Evolutionary conservation across 805 yeast species (phyloP), one percentile per base, ranked within the genome.

Genomic region (Kluyveromyces siamensis): DNA sequence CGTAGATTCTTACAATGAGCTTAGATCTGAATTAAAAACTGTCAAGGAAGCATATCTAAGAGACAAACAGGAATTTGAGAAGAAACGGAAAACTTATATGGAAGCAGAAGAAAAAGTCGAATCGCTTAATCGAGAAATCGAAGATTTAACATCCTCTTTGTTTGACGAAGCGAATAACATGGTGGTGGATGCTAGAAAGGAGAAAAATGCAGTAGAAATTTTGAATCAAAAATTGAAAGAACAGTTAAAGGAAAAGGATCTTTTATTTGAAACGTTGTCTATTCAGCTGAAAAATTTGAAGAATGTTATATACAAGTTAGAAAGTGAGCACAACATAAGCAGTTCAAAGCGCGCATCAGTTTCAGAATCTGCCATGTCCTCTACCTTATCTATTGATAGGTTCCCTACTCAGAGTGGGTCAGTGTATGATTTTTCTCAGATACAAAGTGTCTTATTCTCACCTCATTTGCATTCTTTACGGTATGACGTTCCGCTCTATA

Each of bases 151-250:
- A 1, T 87, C 83, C 1, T 79, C 89, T 1, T 67, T 87, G 33
- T 87, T 87, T 60, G 84, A 79, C 52, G 93, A 88, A 60, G 96
- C 96, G 13, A 87, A 87, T 61, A 74, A 76, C 45, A 86, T 87
- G 87, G 96, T 87, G 7, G 79, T 84, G 44, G 79, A 81, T 52
- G 96, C 95, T 0, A 78, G 86, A 51, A 73, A 79, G 47, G 84
- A 83, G 49, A 76, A 82, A 6, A 74, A 81, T 59, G 79, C 77
- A 35, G 72, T 72, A 52, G 80, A 81, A 55, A 65, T 77, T 45
- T 79, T 81, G 54, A 84, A 84, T 56, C 68, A 74, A 35, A 80
- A 75, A 53, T 62, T 85, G 44, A 56, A 69, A 1, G 71, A 69
- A 6, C 76, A 75, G n/a, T 60, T 86, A 37, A 74, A 72, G 37